These are phyloP conservation scores for Colletotrichum cuscutae DNA, from an alignment of 2,329 filamentous ascomycete genomes.

Conservation along the genomic window DNA sequence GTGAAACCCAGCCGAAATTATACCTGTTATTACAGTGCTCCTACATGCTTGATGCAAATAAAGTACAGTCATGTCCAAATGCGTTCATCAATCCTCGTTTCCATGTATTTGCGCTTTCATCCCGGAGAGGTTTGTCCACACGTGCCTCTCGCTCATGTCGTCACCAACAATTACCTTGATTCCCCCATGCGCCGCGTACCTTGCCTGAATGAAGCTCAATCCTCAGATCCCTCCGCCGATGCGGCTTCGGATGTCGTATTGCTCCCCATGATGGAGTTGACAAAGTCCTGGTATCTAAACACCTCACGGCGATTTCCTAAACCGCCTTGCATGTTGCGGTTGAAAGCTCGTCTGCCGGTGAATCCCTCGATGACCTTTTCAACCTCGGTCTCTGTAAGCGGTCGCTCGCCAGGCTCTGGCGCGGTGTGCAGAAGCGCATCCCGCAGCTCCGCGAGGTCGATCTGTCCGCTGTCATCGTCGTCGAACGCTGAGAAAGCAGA, in stretches of 20 bases:
- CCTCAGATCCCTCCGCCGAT: slow-evolving; percentile 40
- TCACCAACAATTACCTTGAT: slow-evolving; percentile 10
- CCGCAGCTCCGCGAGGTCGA: slow-evolving; percentile 84
- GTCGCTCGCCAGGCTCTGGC: slow-evolving; percentile 75
- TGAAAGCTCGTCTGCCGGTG: slow-evolving; percentile 84
- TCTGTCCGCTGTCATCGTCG: slow-evolving; percentile 92
- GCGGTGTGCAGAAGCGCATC: slow-evolving; percentile 86
- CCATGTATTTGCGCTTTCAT: slow-evolving; percentile 16
- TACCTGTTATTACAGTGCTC: slow-evolving; percentile 12
- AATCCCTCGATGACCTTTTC: slow-evolving; percentile 91
- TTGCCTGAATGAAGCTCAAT: slow-evolving; percentile 10
- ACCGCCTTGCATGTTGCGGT: slow-evolving; percentile 65
- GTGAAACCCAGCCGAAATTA: slow-evolving; percentile 29
- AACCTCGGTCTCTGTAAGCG: slow-evolving; percentile 78
- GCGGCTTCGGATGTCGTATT: slow-evolving; percentile 49
- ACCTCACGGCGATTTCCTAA: slow-evolving; percentile 82
- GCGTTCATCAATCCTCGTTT: slow-evolving; percentile 23
- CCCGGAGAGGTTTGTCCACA: slow-evolving; percentile 22
- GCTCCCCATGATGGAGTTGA: slow-evolving; percentile 73
- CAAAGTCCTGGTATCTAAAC: slow-evolving; percentile 94
- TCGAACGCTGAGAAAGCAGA: slow-evolving; percentile 96
- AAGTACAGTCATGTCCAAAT: slow-evolving; percentile 27
- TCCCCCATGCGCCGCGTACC: slow-evolving; percentile 2
- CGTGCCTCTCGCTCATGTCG: slow-evolving; percentile 18
- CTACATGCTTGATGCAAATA: slow-evolving; percentile 3